These are phyloP conservation scores for Neonectria neomacrospora DNA, from an alignment of 2,329 filamentous ascomycete species.

Conservation along the genomic window DNA sequence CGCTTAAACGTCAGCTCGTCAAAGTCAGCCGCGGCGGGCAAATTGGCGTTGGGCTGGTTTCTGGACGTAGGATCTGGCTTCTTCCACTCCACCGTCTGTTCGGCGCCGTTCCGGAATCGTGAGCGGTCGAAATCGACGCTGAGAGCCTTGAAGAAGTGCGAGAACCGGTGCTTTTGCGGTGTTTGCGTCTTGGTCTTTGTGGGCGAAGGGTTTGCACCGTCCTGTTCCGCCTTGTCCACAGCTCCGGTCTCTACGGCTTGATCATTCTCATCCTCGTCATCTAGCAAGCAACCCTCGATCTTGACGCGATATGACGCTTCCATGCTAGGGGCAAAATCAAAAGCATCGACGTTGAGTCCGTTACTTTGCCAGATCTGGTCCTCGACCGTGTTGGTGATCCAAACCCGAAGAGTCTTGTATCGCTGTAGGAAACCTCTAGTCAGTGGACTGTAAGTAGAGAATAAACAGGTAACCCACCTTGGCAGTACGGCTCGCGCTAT, in stretches of 20 bases:
- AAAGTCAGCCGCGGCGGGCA: slow-evolving; percentile 77
- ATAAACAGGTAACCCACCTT: slow-evolving; percentile 62
- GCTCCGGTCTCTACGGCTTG: slow-evolving; percentile 55
- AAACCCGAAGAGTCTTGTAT: slow-evolving; percentile 87
- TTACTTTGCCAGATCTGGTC: slow-evolving; percentile 92
- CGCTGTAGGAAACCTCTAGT: slow-evolving; percentile 58
- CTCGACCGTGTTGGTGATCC: slow-evolving; percentile 94
- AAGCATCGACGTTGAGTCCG: slow-evolving; percentile 75
- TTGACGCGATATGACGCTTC: slow-evolving; percentile 89
- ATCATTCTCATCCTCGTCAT: slow-evolving; percentile 71
- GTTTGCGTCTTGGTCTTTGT: slow-evolving; percentile 51
- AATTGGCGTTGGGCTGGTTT: slow-evolving; percentile 52
- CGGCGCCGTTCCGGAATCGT: slow-evolving; percentile 64
- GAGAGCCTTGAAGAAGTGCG: slow-evolving; percentile 85
- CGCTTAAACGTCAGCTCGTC: slow-evolving; percentile 93
- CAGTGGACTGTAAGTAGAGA: slow-evolving; percentile 7
- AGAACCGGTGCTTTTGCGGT: slow-evolving; percentile 67
- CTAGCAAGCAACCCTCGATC: slow-evolving; percentile 87
- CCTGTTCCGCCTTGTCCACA: slow-evolving; percentile 44
- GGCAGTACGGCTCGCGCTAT: slow-evolving; percentile 78
- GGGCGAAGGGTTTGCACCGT: slow-evolving; percentile 43
- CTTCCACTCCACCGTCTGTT: slow-evolving; percentile 83
- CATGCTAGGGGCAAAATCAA: slow-evolving; percentile 81
- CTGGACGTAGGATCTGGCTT: slow-evolving; percentile 73
- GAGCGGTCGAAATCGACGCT: slow-evolving; percentile 77